Evolutionary conservation across 1,284 basidiomycete genomes (phyloP).

Genomic region (Cutaneotrichosporon mucoides): DNA sequence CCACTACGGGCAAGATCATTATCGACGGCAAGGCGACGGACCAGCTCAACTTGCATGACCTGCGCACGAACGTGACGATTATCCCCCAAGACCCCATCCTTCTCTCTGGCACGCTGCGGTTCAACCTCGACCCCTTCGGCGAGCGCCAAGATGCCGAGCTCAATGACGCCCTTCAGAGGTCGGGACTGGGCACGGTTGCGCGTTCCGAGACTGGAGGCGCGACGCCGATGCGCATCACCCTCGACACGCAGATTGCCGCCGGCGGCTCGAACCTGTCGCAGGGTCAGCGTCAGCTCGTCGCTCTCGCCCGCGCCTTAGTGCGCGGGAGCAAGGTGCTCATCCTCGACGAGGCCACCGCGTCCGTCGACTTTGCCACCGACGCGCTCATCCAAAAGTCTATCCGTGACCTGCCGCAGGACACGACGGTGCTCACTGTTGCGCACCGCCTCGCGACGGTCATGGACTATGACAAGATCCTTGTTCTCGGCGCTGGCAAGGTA

Average conservation of each 20-base stretch:
- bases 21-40: constrained; percentile 49
- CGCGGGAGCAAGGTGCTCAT: constrained; percentile 54
- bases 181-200: constrained; percentile 40
- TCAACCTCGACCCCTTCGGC: constrained; percentile 71
- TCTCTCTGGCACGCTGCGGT: constrained; percentile 72
- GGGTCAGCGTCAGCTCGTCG: constrained; percentile 65
- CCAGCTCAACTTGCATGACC: constrained; percentile 60
- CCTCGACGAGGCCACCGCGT: constrained; percentile 55
- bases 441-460: constrained; percentile 54
- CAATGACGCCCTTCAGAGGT: constrained; percentile 53
- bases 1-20: constrained; percentile 56
- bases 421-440: constrained; percentile 50
- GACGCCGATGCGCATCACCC: constrained; percentile 43
- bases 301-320: constrained; percentile 56
- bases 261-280: constrained; percentile 63
- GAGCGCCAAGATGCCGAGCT: constrained; percentile 64
- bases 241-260: constrained; percentile 46
- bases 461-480: constrained; percentile 55
- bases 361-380: constrained; percentile 52
- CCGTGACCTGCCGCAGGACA: constrained; percentile 47
- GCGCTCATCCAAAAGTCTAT: constrained; percentile 53
- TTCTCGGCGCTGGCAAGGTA: constrained; percentile 54
- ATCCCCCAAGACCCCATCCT: constrained; percentile 60
- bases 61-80: constrained; percentile 56
- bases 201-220: constrained; percentile 17